A percentile compares a stretch with the other conserved stretches of the same genome.
These are phyloP conservation scores for Taiwanofungus camphoratus DNA, from an alignment of 1,284 basidiomycete genomes.

Conservation along the genomic window DNA sequence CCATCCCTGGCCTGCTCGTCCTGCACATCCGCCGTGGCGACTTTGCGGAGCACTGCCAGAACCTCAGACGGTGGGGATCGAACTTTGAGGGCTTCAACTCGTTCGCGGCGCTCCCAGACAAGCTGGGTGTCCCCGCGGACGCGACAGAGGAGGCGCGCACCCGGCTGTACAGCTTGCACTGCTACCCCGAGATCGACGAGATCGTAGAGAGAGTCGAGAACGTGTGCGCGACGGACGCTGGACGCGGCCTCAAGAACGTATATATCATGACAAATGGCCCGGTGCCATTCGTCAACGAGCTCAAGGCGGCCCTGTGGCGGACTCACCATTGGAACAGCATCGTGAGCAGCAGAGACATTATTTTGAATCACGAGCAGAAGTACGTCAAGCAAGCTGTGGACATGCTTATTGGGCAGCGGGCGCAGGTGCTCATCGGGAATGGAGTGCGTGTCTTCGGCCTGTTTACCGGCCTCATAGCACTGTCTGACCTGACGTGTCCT, in stretches of 20 bases:
- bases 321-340: conserved; percentile 20
- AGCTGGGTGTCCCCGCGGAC: not conserved
- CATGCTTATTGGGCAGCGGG: conserved; percentile 38
- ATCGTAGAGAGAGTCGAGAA: conserved; percentile 25
- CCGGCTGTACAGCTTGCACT: conserved; percentile 27
- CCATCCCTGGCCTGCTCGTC: conserved; percentile 41
- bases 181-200: conserved; percentile 21
- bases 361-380: conserved; percentile 31
- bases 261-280: conserved; percentile 34
- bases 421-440: conserved; percentile 40
- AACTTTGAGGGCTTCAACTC: conserved; percentile 37
- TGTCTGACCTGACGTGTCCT: no score
- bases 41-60: conserved; percentile 44
- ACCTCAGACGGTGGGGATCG: conserved; percentile 37
- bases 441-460: no score
- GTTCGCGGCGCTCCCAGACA: conserved; percentile 36
- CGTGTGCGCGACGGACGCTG: conserved; percentile 18
- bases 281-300: conserved; percentile 23
- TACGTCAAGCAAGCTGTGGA: conserved; percentile 36
- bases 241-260: conserved; percentile 21
- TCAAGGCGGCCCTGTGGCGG: conserved; percentile 21
- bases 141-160: not conserved
- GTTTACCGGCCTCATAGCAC: no score
- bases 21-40: conserved; percentile 61
- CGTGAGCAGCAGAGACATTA: conserved; percentile 30